Base-by-base conservation (phyloP, 1,284 basidiomycete genomes). In the Phylloporus sp. region DNA sequence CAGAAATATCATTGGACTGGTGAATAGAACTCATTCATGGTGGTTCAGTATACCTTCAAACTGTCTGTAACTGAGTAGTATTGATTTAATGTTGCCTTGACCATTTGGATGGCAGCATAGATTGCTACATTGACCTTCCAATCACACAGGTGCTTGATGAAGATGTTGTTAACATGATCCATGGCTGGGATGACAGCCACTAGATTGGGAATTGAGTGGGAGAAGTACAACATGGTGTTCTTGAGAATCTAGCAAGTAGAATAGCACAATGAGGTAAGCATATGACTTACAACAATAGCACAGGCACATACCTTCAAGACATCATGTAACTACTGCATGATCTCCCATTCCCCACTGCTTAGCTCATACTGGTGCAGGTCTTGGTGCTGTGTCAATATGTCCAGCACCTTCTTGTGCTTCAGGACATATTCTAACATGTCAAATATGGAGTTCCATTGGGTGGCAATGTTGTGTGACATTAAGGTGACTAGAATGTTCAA, bases 401-500 rank as follows among this genome's bases (percentile, higher is more conserved):
- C 39, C 39, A 41, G 11, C 11, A 12, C 39, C 3, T 41, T 11
- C 39, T 12, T 41, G 39, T 41, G 60, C 23, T 35, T 3, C 20
- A 61, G 15, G 3, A 29, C 29, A n/a, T 61, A 61, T 1, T 37
- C 32, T 15, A 61, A 12, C 45, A 61, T 61, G 3, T 12, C 32
- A 32, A 32, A 32, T 32, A 7, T 32, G 7, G 32, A 32, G 7
- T 32, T 32, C 32, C 32, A 32, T 63, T 1, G 39, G 56, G 29
- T 63, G 56, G 55, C 35, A 15, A 79, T 71, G 63, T 78, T 69
- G 12, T 68, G 41, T 10, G 73, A 76, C 62, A 78, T 75, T 19
- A 66, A 64, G 1, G 62, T 62, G 41, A 41, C 39, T 2, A 29
- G 25, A 35, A 68, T 19, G 12, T 64, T 27, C 62, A 69, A 41